Base-by-base conservation (phyloP, 129 eudicot genomes). In the Tagetes patula region DNA sequence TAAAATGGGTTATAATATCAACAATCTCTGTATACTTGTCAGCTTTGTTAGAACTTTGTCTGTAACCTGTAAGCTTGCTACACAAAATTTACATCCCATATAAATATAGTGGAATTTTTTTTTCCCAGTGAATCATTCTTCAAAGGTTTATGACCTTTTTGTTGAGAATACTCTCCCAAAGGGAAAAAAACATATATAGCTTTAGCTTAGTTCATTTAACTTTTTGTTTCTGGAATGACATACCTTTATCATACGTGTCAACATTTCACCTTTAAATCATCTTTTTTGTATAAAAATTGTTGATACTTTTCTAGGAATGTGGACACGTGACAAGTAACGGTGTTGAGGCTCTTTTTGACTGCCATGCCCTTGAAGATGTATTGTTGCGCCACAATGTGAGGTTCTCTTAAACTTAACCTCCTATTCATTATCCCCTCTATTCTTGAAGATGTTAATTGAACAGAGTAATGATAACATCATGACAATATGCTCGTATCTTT, bases 371-470 rank as follows among this genome's bases (percentile, higher is more conserved):
- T 79, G 96, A 89, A 89, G 92, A 85, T 71, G 75, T 92, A 58
- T 79, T 85, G 66, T 75, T 92, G 69, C 90, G 92, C 76, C 98
- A 92, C 75, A 89, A 80, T 60, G 98, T 87, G 78, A 85, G 94
- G 94, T 77, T 63, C 61, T 68, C 33, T 72, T 1, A 43, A 53
- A 65, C 37, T 42, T 20, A 20, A 14, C 59, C 59, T 56, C 52
- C 63, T 31, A 73, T 69, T 42, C 70, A 14, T 43, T 27, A 65
- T 27, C 52, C 49, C 33, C 11, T 34, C 67, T 49, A 2, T n/a
- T 65, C 50, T 38, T 45, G 45, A 73, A 65, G 32, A 20, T 36
- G 46, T 45, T 74, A 62, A 8, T 73, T n/a, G 4, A 48, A 74
- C 31, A 20, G 8, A 41, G 34, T 36, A 64, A 74, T 20, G 4